These are phyloP conservation scores for Pseudodiploospora longispora DNA, from an alignment of 2,329 filamentous ascomycete species.

Conservation along the genomic window DNA sequence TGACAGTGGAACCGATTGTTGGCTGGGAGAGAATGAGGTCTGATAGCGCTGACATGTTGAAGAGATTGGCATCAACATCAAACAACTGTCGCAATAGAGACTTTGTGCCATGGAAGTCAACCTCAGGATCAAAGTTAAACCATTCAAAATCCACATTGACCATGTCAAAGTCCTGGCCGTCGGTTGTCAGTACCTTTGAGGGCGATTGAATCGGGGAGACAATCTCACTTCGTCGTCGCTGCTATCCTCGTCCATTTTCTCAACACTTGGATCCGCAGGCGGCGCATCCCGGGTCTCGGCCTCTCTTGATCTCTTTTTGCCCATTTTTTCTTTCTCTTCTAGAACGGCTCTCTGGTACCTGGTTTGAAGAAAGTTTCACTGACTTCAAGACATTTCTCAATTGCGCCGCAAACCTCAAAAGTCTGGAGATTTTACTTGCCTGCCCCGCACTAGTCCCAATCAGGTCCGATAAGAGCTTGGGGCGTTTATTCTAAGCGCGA, in stretches of 20 bases:
- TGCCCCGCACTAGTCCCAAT: constrained; percentile 34
- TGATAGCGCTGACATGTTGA: constrained; percentile 79
- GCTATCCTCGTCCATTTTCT: constrained; percentile 44
- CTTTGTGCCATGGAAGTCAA: constrained; percentile 95
- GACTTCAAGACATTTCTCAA: background rate
- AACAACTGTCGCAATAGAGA: constrained; percentile 84
- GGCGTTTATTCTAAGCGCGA: constrained; percentile 15
- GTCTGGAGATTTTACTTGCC: no score
- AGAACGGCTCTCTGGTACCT: no score
- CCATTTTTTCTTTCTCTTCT: constrained; percentile 25
- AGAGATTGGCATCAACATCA: constrained; percentile 75
- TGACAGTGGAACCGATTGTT: constrained; percentile 86
- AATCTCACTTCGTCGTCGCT: constrained; percentile 44
- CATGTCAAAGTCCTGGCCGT: constrained; percentile 70
- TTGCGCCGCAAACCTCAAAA: no score
- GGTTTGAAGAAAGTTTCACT: background rate
- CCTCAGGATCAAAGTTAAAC: constrained; percentile 85
- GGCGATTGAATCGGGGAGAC: background rate
- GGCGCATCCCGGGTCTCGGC: constrained; percentile 34
- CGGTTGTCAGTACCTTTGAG: constrained; percentile 3
- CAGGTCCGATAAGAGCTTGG: constrained; percentile 16
- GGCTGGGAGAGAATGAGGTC: constrained; percentile 84
- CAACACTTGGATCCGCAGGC: constrained; percentile 30
- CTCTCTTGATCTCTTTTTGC: constrained; percentile 44
- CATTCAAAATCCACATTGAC: constrained; percentile 97